phyloP scores from a whole-genome alignment of 768 basidiomycete genomes.

The Phaeotremella fagi region DNA sequence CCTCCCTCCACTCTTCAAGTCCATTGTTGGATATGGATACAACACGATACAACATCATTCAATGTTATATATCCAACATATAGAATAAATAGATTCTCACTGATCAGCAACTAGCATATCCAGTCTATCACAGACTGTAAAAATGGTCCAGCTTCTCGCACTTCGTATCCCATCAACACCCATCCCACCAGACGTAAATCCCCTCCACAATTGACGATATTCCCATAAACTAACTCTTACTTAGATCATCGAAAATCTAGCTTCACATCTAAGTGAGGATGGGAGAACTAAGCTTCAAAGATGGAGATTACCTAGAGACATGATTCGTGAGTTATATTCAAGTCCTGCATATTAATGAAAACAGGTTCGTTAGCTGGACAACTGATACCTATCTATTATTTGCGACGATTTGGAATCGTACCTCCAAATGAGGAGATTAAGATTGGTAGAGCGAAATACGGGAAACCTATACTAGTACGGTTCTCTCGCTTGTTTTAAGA shows the following conservation, averaged over 20 bases:
- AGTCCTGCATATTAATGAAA: background rate
- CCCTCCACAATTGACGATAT: background rate
- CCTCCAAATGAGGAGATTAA: constrained; percentile 3
- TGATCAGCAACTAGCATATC: too few relatives aligned
- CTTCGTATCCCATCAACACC: background rate
- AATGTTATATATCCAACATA: too few relatives aligned
- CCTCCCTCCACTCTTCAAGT: background rate
- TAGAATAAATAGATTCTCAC: too few relatives aligned
- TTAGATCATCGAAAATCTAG: constrained; percentile 19
- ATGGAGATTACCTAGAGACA: constrained; percentile 20
- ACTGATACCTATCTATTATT: constrained; percentile 26
- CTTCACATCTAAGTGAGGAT: constrained; percentile 5
- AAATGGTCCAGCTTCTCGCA: background rate
- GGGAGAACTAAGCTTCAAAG: constrained; percentile 15
- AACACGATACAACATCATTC: too few relatives aligned
- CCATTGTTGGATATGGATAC: background rate
- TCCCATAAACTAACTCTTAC: background rate
- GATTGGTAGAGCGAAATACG: constrained; percentile 19
- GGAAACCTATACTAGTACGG: constrained; percentile 29
- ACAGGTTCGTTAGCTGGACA: constrained; percentile 28
- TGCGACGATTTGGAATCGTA: constrained; percentile 7
- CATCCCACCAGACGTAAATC: background rate
- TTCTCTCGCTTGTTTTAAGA: too few relatives aligned
- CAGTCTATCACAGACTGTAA: too few relatives aligned
- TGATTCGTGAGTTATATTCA: constrained; percentile 9